A percentile compares a stretch with the other conserved stretches of the same genome.
Conservation (phyloP, 1,284 basidiomycete genomes). For the Cryptococcus maquisensis region DNA sequence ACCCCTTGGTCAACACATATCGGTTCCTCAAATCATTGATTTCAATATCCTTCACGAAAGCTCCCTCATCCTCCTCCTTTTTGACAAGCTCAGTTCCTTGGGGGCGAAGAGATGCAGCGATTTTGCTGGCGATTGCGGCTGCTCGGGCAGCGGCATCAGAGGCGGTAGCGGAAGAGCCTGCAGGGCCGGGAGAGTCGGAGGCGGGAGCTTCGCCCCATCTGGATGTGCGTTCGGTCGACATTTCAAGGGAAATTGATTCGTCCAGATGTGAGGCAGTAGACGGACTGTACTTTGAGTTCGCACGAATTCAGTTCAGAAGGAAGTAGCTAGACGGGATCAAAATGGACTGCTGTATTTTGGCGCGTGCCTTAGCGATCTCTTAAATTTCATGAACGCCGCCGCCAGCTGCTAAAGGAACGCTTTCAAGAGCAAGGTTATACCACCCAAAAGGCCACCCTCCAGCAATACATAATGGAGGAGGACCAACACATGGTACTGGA, state of each 20-base stretch:
- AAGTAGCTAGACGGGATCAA: neutral
- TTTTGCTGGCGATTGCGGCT: conserved; percentile 77
- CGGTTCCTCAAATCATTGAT: conserved; percentile 96
- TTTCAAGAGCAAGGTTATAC: too few species aligned
- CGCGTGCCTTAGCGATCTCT: too few species aligned
- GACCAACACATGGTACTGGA: conserved; percentile 7
- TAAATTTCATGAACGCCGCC: too few species aligned
- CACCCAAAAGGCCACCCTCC: conserved; percentile 2
- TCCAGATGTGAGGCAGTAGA: neutral
- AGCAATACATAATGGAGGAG: neutral
- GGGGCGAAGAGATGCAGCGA: conserved; percentile 69
- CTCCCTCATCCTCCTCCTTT: conserved; percentile 70
- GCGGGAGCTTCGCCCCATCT: conserved; percentile 26
- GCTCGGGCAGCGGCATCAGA: conserved; percentile 66
- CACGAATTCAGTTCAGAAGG: neutral
- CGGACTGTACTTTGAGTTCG: neutral
- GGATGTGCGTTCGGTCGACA: conserved; percentile 15
- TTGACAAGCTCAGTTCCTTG: conserved; percentile 52
- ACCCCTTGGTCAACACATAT: conserved; percentile 89
- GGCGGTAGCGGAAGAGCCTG: conserved; percentile 52
- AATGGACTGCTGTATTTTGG: neutral
- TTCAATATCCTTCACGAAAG: conserved; percentile 87
- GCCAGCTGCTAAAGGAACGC: too few species aligned
- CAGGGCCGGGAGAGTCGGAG: conserved; percentile 23
- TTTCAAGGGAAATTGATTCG: too few species aligned